Base-by-base conservation (phyloP, 345 rosid species). In the Moricandia moricandioides region DNA sequence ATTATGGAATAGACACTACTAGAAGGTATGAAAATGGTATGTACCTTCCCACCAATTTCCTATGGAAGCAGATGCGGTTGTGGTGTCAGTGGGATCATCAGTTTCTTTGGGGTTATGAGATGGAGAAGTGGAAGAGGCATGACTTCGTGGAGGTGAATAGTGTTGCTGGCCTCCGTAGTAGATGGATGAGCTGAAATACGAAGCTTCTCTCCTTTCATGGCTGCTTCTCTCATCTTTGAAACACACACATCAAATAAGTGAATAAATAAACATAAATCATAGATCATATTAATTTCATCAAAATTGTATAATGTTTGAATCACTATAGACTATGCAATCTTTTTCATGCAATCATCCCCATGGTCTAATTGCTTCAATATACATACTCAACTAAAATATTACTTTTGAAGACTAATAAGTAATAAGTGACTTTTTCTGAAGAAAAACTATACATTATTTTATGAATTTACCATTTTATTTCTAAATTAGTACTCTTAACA, bases 11-110 rank as follows among this genome's bases (percentile, higher is more conserved):
- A 52, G 2, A 35, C 26, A 35, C 27, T 16, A 54, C 10, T 16
- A 35, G 51, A 60, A 6, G 29, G 51, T 49, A 29, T 4, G n/a
- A 13, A 21, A 45, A 45, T 55, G 1, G 49, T 76, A 45, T 13
- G 8, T n/a, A 92, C 98, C 98, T 83, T 84, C 98, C 24, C 98
- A 93, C 98, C 98, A 93, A 47, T 93, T 91, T 39, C 98, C 98
- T 81, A 93, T 82, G 4, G 93, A 91, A 66, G 90, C 85, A 77
- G 86, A 69, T 59, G 84, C 24, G 1, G 86, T 51, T 72, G 54
- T 83, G 65, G 59, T 72, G 16, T 6, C 49, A 1, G 45, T 33
- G 31, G 45, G 72, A 34, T 71, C 72, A 78, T 83, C 85, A 7
- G 84, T 80, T 65, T 60, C 86, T 17, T 74, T 71, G 21, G 58